These are phyloP conservation scores for Dictyostelium intermedium DNA, from an alignment of 78 protist species.

Conservation along the genomic window DNA sequence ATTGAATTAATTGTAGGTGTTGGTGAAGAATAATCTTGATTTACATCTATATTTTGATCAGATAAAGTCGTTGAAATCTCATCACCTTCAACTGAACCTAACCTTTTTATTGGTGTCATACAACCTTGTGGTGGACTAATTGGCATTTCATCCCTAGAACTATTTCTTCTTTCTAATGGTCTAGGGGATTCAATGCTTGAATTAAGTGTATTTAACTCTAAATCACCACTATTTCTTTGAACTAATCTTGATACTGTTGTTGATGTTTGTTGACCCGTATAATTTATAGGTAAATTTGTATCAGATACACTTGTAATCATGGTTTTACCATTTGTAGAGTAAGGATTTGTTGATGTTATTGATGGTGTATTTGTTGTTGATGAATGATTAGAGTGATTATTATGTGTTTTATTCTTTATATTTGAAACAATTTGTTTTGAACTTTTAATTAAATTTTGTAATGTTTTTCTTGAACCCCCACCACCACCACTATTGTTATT, in stretches of 20 bases:
- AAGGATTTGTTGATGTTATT: neutral
- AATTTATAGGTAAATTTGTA: neutral
- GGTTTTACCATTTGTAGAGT: neutral
- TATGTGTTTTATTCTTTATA: neutral
- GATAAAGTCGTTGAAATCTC: neutral
- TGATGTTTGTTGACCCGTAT: neutral
- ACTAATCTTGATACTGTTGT: neutral
- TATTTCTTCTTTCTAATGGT: constrained; percentile 4
- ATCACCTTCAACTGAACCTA: neutral
- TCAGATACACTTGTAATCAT: neutral
- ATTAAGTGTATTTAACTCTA: neutral
- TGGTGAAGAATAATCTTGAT: neutral
- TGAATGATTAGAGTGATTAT: neutral
- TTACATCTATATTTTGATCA: neutral
- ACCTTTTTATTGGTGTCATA: neutral
- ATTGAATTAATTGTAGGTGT: neutral
- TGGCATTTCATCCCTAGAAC: neutral
- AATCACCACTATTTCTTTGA: neutral
- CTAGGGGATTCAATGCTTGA: neutral
- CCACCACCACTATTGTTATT: neutral
- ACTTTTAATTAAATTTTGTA: neutral
- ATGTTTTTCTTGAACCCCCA: neutral
- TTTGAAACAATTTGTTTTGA: neutral
- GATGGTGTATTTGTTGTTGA: neutral
- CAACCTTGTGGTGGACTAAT: neutral